Percentiles rank a stretch among this genome's conserved stretches.
Conservation (phyloP, 2,329 filamentous ascomycete species). For the Penicillium sp. region DNA sequence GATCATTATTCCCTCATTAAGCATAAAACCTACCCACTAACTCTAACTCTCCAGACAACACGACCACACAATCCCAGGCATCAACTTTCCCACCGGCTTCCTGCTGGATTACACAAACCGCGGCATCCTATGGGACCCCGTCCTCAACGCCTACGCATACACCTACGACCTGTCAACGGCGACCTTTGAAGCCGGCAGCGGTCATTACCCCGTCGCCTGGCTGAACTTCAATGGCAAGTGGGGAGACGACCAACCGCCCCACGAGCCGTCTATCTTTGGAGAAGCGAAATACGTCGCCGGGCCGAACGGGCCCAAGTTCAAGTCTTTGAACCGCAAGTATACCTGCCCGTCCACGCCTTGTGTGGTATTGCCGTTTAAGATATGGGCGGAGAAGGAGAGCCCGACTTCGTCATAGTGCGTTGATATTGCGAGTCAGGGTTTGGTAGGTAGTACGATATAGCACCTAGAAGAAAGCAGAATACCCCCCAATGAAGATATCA, state of each 20-base stretch:
- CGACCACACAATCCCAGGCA: constrained; percentile 61
- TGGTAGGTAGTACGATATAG: not conserved
- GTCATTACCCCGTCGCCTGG: constrained; percentile 51
- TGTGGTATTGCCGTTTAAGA: constrained; percentile 41
- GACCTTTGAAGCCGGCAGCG: constrained; percentile 50
- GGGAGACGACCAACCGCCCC: constrained; percentile 61
- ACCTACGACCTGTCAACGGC: constrained; percentile 46
- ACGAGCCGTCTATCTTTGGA: constrained; percentile 51
- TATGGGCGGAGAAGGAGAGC: constrained; percentile 14
- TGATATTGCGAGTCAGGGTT: not conserved
- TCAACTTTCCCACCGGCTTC: constrained; percentile 56
- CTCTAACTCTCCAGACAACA: constrained; percentile 46
- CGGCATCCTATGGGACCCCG: constrained; percentile 61
- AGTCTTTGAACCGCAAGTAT: constrained; percentile 55
- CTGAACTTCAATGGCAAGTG: constrained; percentile 59
- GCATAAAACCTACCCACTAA: not conserved
- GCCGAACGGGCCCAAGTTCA: constrained; percentile 61
- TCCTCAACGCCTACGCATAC: constrained; percentile 56
- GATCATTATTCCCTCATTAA: not conserved
- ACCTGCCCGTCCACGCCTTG: constrained; percentile 57
- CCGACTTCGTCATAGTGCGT: not conserved
- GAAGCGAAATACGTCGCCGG: constrained; percentile 58
- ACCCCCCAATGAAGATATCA: not conserved
- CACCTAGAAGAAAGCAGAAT: not conserved
- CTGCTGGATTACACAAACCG: constrained; percentile 56